Conservation (phyloP, 352 stramenopile genomes). For the Globisporangium canariense region DNA sequence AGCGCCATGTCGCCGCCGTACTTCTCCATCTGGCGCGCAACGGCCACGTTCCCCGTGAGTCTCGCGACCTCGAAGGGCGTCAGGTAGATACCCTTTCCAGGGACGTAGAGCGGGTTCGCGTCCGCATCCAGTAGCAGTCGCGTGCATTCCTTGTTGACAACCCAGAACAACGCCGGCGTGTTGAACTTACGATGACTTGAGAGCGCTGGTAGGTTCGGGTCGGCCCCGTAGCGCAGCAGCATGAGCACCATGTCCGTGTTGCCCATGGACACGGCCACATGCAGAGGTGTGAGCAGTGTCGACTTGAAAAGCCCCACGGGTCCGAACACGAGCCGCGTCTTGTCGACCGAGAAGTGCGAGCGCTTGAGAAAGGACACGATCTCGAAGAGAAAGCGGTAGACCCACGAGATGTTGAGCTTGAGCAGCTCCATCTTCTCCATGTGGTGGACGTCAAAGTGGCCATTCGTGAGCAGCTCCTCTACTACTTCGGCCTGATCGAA, state of each 20-base stretch:
- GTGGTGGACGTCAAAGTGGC: conserved; percentile 65
- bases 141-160: conserved; percentile 64
- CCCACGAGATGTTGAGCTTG: conserved; percentile 58
- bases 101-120: conserved; percentile 61
- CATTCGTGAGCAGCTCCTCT: conserved; percentile 50
- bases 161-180: conserved; percentile 71
- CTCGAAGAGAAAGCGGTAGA: conserved; percentile 68
- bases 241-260: conserved; percentile 65
- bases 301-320: conserved; percentile 52
- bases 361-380: conserved; percentile 52
- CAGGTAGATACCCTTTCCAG: conserved; percentile 47
- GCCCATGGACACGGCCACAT: conserved; percentile 68
- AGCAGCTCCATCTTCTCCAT: conserved; percentile 75
- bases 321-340: conserved; percentile 49
- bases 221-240: conserved; percentile 54
- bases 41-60: conserved; percentile 54
- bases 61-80: conserved; percentile 74
- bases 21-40: conserved; percentile 72
- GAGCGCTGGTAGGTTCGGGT: conserved; percentile 47
- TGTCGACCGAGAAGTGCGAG: conserved; percentile 36
- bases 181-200: conserved; percentile 57
- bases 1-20: conserved; percentile 75
- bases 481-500: conserved; percentile 71
- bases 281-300: conserved; percentile 67
- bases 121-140: conserved; percentile 63